Base-by-base conservation (phyloP, 148 eudicot genomes). In the Amaranthus palmeri region DNA sequence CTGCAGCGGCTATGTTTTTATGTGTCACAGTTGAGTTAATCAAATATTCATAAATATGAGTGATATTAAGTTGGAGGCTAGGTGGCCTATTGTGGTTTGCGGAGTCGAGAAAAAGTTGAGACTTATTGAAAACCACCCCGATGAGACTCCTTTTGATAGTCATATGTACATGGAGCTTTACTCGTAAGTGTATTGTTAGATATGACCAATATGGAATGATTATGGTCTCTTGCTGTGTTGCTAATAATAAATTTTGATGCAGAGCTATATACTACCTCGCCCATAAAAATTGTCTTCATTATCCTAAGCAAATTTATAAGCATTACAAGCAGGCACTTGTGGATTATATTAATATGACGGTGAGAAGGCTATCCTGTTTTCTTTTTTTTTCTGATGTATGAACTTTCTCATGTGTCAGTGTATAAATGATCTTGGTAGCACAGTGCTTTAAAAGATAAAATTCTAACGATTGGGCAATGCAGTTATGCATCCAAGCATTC, bases 211-310 rank as follows among this genome's bases (percentile, higher is more conserved):
- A 48, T 50, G 69, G 18, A 55, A 48, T 68, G 41, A 55, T 54
- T 50, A n/a, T 65, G 63, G 11, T 13, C 56, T 14, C 5, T 41
- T 10, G 17, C 5, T 70, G 10, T 58, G 45, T 17, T 62, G 61
- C 58, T 15, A 61, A 69, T 61, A 5, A 70, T 44, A 53, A 47
- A 2, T 9, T 67, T 61, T 44, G 17, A 14, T 76, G 54, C 79
- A 81, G 86, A 62, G 76, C 78, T 54, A 81, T 81, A 36, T 84
- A 84, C 72, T 76, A 81, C 66, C 76, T 81, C 60, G 81, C 82
- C 36, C 86, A 84, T 65, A 84, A 84, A 75, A 57, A 80, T 0
- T 84, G 82, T n/a, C 46, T 69, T 61, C 80, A 78, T 13, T 83
- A 81, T 54, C 72, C 84, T 65, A 60, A 69, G 42, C 68, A 75